Evolutionary conservation across 257 asterid species (phyloP).

Genomic region (Scutellaria barbata): DNA sequence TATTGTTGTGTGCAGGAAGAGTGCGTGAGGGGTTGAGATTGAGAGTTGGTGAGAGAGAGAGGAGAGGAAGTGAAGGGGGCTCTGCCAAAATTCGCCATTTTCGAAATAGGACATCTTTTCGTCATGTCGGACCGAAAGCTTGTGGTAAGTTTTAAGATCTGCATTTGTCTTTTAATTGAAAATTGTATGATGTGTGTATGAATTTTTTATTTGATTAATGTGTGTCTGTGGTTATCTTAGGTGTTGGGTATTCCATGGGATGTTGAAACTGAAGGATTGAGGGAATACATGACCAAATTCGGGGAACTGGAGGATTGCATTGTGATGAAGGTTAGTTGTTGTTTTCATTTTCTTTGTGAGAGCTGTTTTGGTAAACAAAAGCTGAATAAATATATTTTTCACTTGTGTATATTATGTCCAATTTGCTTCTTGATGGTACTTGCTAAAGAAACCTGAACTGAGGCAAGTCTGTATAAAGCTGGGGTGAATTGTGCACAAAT

Average conservation of each 20-base stretch:
- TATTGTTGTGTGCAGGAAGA: slow-evolving; percentile 94
- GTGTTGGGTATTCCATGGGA: slow-evolving; percentile 99
- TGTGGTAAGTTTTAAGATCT: slow-evolving; percentile 62
- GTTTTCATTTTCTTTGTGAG: neutral
- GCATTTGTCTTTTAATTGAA: neutral
- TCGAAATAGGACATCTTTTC: slow-evolving; percentile 21
- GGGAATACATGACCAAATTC: slow-evolving; percentile 91
- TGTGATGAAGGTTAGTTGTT: slow-evolving; percentile 82
- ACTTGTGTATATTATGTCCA: neutral
- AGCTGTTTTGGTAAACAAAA: neutral
- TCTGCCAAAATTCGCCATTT: slow-evolving; percentile 36
- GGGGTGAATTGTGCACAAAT: neutral
- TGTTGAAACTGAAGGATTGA: slow-evolving; percentile 87
- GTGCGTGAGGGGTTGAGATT: slow-evolving; percentile 83
- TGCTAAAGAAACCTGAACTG: neutral
- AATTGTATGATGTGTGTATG: slow-evolving; percentile 8
- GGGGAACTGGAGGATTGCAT: slow-evolving; percentile 97
- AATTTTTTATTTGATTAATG: slow-evolving; percentile 23
- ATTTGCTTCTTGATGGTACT: slow-evolving; percentile 8
- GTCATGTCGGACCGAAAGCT: slow-evolving; percentile 90
- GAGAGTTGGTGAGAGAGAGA: slow-evolving; percentile 68
- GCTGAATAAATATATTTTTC: neutral
- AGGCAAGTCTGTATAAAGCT: neutral
- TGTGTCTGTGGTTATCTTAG: slow-evolving; percentile 42
- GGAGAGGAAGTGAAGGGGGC: slow-evolving; percentile 50